Evolutionary conservation across 768 basidiomycete genomes (phyloP), one percentile per base, ranked within the genome.

Genomic region (Suillus discolor): DNA sequence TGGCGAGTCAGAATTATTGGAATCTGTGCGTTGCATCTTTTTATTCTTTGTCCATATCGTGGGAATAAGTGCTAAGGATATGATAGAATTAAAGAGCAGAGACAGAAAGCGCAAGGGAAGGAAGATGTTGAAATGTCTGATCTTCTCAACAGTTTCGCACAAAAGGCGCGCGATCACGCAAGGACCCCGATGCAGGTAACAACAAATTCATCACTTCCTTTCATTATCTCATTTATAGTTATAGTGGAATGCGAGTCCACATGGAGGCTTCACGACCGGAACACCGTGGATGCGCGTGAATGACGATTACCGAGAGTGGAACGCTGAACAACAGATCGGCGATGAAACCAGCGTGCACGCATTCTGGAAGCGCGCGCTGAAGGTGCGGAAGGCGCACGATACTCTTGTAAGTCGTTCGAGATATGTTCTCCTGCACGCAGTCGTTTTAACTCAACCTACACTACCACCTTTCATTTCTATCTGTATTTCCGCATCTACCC

Each of bases 241-340:
- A 13, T 62, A 90, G 88, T 92, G 90, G 89, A 79, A 88, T 66
- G 63, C 77, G 11, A 73, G 79, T 4, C 34, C 75, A 9, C 80
- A 91, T 63, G 88, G 83, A 0, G 90, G 91, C 0, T 92, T 92
- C 74, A 87, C 88, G 15, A 79, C 83, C 0, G 86, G 84, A 3
- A 82, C 73, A 2, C 89, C 91, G 0, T 93, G 90, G 90, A 92
- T 92, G 89, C 80, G 88, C 31, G 84, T 89, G 8, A 88, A 90
- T 69, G 88, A 89, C 45, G 89, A 91, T 69, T 89, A 86, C 71
- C 63, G 68, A n/a, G 70, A 74, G 3, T 89, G 87, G 83, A 92
- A 91, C 68, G 88, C 79, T 18, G 79, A 69, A 1, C 74, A 71
- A 15, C 85, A 91, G 74, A 47, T 79, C 18, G 67, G 70, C 0